Evolutionary conservation across 345 rosid species (phyloP).

Genomic region (Rhizophora apiculata): DNA sequence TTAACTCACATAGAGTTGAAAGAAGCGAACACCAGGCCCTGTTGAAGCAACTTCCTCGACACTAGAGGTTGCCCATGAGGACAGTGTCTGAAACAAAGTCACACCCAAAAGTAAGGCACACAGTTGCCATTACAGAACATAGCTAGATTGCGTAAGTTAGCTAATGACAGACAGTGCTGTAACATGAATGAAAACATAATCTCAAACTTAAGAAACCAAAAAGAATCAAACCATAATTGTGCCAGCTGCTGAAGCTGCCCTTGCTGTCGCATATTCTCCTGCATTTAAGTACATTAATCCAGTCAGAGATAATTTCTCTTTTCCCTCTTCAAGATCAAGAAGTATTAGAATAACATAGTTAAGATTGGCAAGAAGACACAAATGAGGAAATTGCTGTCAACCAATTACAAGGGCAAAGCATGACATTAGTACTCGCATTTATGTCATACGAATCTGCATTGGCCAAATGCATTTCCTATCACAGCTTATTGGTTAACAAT

Average conservation of each 20-base stretch:
- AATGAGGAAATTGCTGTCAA: neutral
- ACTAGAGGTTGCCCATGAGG: constrained; percentile 93
- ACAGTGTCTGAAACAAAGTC: constrained; percentile 56
- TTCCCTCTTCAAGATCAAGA: neutral
- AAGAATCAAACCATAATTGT: constrained; percentile 76
- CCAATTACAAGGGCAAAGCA: no score
- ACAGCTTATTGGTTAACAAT: neutral
- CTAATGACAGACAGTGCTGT: neutral
- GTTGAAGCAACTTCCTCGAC: constrained; percentile 96
- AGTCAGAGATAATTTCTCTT: constrained; percentile 12
- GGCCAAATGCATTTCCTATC: neutral
- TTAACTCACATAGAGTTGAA: constrained; percentile 83
- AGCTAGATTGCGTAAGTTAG: neutral
- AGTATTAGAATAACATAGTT: neutral
- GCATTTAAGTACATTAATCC: constrained; percentile 21
- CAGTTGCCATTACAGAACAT: neutral
- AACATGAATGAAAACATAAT: neutral
- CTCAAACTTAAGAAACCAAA: neutral
- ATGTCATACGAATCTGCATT: no score
- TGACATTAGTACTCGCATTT: no score
- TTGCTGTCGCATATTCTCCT: constrained; percentile 93
- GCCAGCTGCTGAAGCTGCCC: constrained; percentile 83
- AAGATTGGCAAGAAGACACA: neutral
- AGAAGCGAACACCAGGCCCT: constrained; percentile 89
- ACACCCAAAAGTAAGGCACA: constrained; percentile 6